These are phyloP conservation scores for Ogataea paradorogensis DNA, from an alignment of 805 yeast genomes.

Conservation along the genomic window DNA sequence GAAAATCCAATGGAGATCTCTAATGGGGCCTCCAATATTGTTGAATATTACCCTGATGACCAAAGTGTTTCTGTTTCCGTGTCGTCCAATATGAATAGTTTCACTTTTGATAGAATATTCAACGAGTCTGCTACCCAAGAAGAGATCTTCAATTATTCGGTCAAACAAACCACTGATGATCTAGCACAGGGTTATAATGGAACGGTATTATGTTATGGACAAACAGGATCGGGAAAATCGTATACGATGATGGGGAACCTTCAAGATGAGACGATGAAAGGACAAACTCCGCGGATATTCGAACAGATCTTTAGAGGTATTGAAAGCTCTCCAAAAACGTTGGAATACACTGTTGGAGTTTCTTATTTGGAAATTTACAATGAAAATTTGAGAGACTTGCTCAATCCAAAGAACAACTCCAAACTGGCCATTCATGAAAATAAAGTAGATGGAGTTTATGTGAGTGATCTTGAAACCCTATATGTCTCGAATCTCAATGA, in stretches of 20 bases:
- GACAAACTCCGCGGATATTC: conserved; percentile 71
- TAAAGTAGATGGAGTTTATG: conserved; percentile 61
- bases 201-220: conserved; percentile 60
- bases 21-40: conserved; percentile 11
- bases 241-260: conserved; percentile 72
- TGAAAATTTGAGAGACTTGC: conserved; percentile 71
- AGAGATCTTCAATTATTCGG: conserved; percentile 57
- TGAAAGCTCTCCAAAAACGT: conserved; percentile 42
- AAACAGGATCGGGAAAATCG: conserved; percentile 83
- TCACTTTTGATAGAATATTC: conserved; percentile 68
- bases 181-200: conserved; percentile 58
- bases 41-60: conserved; percentile 12
- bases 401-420: conserved; percentile 40
- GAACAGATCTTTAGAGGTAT: conserved; percentile 61
- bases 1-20: conserved; percentile 29
- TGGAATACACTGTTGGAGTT: conserved; percentile 65
- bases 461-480: conserved; percentile 63
- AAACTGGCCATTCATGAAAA: conserved; percentile 61
- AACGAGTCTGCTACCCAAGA: conserved; percentile 47
- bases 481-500: conserved; percentile 60
- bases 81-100: conserved; percentile 27
- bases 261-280: conserved; percentile 40
- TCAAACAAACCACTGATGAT: conserved; percentile 63
- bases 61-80: conserved; percentile 15
- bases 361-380: conserved; percentile 79